A percentile compares a stretch with the other conserved stretches of the same genome.
phyloP scores from a whole-genome alignment of 768 basidiomycete genomes.

The Multifurca ochricompacta region DNA sequence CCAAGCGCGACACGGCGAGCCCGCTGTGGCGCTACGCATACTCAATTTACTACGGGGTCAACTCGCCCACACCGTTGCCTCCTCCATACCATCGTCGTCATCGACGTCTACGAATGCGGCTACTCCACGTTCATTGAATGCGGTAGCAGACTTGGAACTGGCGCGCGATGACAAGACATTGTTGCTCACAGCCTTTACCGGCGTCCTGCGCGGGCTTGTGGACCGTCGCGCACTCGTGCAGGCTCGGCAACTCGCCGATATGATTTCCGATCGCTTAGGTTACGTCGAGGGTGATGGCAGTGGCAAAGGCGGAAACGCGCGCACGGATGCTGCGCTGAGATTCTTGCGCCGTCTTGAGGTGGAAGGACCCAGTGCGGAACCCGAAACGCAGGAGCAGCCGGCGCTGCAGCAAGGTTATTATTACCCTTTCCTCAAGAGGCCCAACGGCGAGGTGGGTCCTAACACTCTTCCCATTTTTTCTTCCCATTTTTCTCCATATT shows the following conservation, averaged over 20 bases:
- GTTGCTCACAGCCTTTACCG: background rate
- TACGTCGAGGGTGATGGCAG: constrained; percentile 1
- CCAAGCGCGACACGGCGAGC: constrained; percentile 37
- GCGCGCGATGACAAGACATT: background rate
- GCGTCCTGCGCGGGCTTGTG: constrained; percentile 6
- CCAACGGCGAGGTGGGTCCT: background rate
- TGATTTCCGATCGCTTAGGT: background rate
- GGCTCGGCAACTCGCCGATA: background rate
- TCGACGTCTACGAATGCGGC: too few species aligned
- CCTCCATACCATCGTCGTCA: too few species aligned
- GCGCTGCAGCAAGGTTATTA: background rate
- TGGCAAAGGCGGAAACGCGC: background rate
- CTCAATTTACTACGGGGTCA: constrained; percentile 22
- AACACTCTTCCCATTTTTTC: background rate
- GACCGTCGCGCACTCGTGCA: background rate
- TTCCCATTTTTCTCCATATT: too few species aligned
- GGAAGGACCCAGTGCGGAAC: background rate
- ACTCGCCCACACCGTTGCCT: background rate
- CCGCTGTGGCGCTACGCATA: constrained; percentile 32
- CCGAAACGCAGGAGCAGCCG: background rate
- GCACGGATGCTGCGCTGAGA: background rate
- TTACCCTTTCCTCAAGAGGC: constrained; percentile 5
- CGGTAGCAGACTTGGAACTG: background rate
- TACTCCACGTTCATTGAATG: too few species aligned
- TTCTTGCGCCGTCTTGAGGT: constrained; percentile 3